Percentiles rank a stretch among this genome's conserved stretches.
These are phyloP conservation scores for Arabidopsis lyrata DNA, from an alignment of 441 rosid species.

Conservation along the genomic window DNA sequence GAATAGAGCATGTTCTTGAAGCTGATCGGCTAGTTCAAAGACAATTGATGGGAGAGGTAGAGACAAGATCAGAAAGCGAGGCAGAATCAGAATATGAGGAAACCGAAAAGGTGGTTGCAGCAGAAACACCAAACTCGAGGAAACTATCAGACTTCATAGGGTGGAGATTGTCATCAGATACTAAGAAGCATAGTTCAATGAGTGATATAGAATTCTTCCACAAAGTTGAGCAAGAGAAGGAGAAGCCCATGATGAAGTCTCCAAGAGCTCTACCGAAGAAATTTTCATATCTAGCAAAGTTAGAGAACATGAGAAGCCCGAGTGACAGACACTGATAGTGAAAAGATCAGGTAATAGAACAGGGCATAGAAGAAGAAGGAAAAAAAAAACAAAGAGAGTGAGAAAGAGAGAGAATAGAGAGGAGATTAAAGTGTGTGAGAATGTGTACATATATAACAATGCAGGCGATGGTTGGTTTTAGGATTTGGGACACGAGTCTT, in stretches of 20 bases:
- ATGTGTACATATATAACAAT: conserved; percentile 43
- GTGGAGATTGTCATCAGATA: conserved; percentile 57
- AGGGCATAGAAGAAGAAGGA: background rate
- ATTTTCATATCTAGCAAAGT: conserved; percentile 66
- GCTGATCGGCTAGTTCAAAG: conserved; percentile 52
- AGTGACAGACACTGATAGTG: conserved; percentile 57
- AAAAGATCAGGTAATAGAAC: conserved; percentile 21
- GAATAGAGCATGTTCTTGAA: conserved; percentile 63
- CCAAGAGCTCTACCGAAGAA: conserved; percentile 50
- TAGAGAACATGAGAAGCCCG: conserved; percentile 68
- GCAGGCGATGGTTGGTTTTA: conserved; percentile 37
- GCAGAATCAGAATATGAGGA: conserved; percentile 49
- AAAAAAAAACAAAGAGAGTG: background rate
- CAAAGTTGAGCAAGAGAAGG: conserved; percentile 53
- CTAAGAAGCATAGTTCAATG: conserved; percentile 47
- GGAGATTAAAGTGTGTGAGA: conserved; percentile 29
- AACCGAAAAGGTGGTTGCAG: conserved; percentile 40
- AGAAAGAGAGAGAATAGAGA: conserved; percentile 20
- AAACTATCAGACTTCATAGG: conserved; percentile 87
- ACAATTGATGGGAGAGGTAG: conserved; percentile 40
- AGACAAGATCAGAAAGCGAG: conserved; percentile 40
- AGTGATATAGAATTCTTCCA: conserved; percentile 39
- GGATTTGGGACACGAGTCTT: conserved; percentile 41
- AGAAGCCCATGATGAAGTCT: conserved; percentile 49
- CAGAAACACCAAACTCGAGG: conserved; percentile 56